Evolutionary conservation across 1,284 basidiomycete genomes (phyloP).

Genomic region (Trichosporon ovoides): DNA sequence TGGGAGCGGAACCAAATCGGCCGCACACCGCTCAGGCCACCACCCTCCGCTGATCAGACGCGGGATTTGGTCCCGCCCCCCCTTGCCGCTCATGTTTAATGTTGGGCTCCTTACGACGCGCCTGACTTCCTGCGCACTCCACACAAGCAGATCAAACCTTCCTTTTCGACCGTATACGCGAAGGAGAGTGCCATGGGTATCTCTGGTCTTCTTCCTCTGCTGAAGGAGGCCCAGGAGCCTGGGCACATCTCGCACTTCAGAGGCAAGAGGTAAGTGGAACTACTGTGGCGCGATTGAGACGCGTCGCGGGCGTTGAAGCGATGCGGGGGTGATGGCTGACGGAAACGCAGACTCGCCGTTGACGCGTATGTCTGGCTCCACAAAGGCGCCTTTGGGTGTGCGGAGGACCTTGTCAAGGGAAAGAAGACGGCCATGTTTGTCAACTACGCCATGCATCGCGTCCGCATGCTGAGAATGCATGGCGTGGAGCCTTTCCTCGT

Average conservation of each 20-base stretch:
- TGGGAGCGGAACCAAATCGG: not conserved
- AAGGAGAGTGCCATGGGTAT: conserved; percentile 67
- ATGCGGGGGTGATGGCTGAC: no score
- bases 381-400: conserved; percentile 84
- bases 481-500: conserved; percentile 86
- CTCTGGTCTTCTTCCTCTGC: conserved; percentile 80
- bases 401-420: conserved; percentile 81
- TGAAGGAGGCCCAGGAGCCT: conserved; percentile 80
- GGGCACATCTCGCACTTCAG: conserved; percentile 73
- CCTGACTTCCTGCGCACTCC: conserved; percentile 10
- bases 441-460: conserved; percentile 88
- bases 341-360: conserved; percentile 34
- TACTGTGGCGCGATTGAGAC: conserved; percentile 1
- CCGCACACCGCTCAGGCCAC: not conserved
- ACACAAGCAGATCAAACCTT: not conserved
- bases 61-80: not conserved
- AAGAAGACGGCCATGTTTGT: conserved; percentile 84
- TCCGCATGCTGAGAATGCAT: conserved; percentile 78
- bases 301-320: not conserved
- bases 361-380: conserved; percentile 91
- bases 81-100: conserved; percentile 4
- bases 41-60: no score
- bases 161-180: not conserved
- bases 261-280: conserved; percentile 60
- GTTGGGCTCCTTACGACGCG: conserved; percentile 16